Percentiles rank a stretch among this genome's conserved stretches.
These are phyloP conservation scores for Nepenthes alata DNA, from an alignment of 179 eudicot genomes.

Conservation along the genomic window DNA sequence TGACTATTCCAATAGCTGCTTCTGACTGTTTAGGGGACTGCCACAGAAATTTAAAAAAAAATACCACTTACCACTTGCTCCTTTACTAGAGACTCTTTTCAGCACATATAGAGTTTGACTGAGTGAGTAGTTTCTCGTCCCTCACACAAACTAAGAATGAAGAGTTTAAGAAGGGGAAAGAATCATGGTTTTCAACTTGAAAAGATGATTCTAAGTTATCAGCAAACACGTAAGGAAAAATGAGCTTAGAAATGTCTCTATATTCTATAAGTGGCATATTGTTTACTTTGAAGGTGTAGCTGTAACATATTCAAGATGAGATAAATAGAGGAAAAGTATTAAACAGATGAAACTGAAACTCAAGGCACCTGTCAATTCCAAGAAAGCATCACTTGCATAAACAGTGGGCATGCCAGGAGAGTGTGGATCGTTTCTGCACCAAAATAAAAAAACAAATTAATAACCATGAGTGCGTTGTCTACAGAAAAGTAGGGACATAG, in stretches of 20 bases:
- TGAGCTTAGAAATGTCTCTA: not conserved
- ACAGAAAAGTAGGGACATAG: constrained; percentile 12
- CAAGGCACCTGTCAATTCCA: constrained; percentile 50
- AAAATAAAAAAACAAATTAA: constrained; percentile 2
- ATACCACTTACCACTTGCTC: too few species aligned
- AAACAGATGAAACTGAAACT: constrained; percentile 1
- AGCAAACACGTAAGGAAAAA: not conserved
- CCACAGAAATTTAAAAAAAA: too few species aligned
- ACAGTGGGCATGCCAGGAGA: constrained; percentile 65
- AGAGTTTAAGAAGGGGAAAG: too few species aligned
- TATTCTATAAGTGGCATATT: not conserved
- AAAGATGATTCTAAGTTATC: not conserved
- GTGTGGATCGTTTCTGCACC: constrained; percentile 56
- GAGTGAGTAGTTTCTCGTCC: too few species aligned
- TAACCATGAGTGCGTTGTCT: constrained; percentile 3
- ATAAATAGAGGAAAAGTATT: too few species aligned
- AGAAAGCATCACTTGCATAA: constrained; percentile 77
- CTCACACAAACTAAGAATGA: too few species aligned
- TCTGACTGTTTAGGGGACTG: too few species aligned
- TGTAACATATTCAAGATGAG: not conserved
- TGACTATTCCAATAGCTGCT: too few species aligned
- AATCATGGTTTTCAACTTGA: too few species aligned
- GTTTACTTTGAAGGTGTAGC: not conserved
- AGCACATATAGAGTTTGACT: too few species aligned
- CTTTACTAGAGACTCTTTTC: too few species aligned